phyloP scores from a whole-genome alignment of 148 eudicot species.

The Vaccinium macrocarpon region DNA sequence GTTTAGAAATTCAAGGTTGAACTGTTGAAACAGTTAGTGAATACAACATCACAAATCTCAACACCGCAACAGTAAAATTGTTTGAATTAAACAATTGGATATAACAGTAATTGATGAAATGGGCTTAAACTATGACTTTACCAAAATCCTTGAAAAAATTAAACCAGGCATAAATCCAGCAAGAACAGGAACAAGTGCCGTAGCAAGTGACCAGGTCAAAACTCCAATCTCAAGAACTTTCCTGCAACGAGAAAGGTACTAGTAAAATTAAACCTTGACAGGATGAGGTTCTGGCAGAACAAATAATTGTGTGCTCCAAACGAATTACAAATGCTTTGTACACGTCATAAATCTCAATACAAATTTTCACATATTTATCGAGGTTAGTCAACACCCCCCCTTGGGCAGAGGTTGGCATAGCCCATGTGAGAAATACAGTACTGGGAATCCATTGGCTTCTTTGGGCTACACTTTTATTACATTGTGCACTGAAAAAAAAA shows the following conservation, averaged over 20 bases:
- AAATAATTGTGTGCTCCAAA: neutral
- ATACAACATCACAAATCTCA: neutral
- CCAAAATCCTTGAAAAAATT: constrained; percentile 80
- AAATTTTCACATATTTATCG: neutral
- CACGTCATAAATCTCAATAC: neutral
- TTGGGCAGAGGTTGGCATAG: neutral
- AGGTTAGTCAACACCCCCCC: neutral
- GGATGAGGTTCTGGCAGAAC: neutral
- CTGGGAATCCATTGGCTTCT: constrained; percentile 8
- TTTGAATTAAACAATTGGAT: neutral
- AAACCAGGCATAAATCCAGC: constrained; percentile 97
- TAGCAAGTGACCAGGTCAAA: constrained; percentile 89
- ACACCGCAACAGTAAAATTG: neutral
- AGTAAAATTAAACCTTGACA: neutral
- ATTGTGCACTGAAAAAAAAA: neutral
- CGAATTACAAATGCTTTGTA: neutral
- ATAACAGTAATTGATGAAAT: neutral
- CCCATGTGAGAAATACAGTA: neutral
- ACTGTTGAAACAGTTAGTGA: neutral
- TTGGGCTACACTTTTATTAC: neutral
- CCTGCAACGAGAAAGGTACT: constrained; percentile 45
- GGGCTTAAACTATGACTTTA: constrained; percentile 23
- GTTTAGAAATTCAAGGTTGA: neutral
- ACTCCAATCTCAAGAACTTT: constrained; percentile 86
- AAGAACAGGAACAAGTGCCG: constrained; percentile 79